Evolutionary conservation across 352 stramenopile species (phyloP).

Genomic region (Pythium dissotocum): DNA sequence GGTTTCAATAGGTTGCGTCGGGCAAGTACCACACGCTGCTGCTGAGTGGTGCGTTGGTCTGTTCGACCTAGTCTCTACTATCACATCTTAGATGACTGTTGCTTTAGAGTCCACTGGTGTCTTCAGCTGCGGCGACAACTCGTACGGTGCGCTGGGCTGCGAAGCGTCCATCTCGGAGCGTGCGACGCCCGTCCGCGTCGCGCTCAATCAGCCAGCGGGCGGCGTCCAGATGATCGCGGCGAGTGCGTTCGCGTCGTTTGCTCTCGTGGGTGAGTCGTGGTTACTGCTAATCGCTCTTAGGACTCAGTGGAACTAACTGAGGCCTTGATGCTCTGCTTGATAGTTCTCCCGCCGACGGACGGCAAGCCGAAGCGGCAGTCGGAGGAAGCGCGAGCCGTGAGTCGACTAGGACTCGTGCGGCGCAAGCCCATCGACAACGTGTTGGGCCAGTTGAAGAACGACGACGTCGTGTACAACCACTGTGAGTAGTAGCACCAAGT

Average conservation of each 20-base stretch:
- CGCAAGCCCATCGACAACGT: constrained; percentile 29
- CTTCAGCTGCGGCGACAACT: constrained; percentile 76
- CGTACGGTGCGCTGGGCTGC: constrained; percentile 49
- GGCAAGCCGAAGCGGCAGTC: constrained; percentile 12
- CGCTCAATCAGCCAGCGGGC: constrained; percentile 28
- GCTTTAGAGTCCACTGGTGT: constrained; percentile 59
- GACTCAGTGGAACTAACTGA: too few species aligned
- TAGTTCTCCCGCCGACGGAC: constrained; percentile 26
- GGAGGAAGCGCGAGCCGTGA: constrained; percentile 15
- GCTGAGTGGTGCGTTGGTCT: constrained; percentile 43
- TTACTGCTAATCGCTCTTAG: background rate
- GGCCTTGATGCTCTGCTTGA: background rate
- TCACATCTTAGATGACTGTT: background rate
- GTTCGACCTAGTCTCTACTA: too few species aligned
- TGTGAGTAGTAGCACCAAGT: constrained; percentile 5
- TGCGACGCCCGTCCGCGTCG: constrained; percentile 37
- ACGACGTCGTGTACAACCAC: constrained; percentile 27
- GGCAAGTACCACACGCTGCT: constrained; percentile 79
- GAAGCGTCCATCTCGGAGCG: background rate
- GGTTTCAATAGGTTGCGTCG: constrained; percentile 47
- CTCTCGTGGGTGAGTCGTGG: constrained; percentile 48
- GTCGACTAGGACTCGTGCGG: constrained; percentile 16
- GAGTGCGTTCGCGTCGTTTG: constrained; percentile 67
- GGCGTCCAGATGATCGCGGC: constrained; percentile 55
- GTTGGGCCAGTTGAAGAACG: constrained; percentile 18